Conservation (phyloP, 495 filamentous ascomycete species). For the Copromyces sp. region DNA sequence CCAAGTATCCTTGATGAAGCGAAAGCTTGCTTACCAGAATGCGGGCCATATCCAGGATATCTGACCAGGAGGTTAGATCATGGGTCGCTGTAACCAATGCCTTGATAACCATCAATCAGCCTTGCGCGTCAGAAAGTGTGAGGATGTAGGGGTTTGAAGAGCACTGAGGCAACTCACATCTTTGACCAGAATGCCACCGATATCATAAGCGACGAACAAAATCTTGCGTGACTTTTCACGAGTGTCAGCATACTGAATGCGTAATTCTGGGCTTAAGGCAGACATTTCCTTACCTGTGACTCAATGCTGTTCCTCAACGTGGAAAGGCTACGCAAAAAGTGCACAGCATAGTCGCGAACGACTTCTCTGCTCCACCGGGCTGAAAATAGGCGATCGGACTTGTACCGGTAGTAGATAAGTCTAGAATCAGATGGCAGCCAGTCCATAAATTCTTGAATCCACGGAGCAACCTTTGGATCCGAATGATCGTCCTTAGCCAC, state of each 20-base stretch:
- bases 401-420: constrained; percentile 1
- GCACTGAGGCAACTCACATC: not conserved
- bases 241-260: not conserved
- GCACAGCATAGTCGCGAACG: constrained; percentile 4
- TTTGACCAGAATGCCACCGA: constrained; percentile 16
- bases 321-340: constrained; percentile 2
- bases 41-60: constrained; percentile 10
- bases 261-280: not conserved
- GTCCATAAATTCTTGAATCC: constrained; percentile 1
- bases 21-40: constrained; percentile 1
- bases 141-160: not conserved
- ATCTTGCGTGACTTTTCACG: constrained; percentile 6
- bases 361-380: not conserved
- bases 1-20: not conserved
- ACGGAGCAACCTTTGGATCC: not conserved
- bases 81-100: constrained; percentile 4
- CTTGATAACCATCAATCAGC: not conserved
- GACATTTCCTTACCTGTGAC: not conserved
- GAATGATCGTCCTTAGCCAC: not conserved
- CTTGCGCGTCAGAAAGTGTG: not conserved
- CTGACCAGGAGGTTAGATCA: constrained; percentile 2
- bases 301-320: not conserved
- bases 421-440: constrained; percentile 1
- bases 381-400: constrained; percentile 3
- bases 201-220: constrained; percentile 11